phyloP scores from a whole-genome alignment of 768 basidiomycete species.

The Nidularia pulvinata region DNA sequence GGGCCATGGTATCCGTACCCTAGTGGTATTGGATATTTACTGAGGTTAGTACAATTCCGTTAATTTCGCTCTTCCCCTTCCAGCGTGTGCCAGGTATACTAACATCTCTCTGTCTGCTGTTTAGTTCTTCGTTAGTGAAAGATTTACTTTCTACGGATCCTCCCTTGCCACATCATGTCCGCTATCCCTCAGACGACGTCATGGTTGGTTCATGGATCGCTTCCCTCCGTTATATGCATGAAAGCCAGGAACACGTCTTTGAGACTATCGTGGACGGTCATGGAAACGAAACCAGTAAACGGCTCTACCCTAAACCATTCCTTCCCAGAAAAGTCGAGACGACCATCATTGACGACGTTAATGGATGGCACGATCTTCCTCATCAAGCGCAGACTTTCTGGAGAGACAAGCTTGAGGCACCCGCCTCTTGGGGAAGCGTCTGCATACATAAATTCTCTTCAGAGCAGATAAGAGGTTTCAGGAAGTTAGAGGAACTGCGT shows the following conservation, averaged over 20 bases:
- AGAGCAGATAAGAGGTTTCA: background rate
- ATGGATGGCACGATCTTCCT: background rate
- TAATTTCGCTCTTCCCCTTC: too few relatives aligned
- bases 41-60: background rate
- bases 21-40: background rate
- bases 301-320: background rate
- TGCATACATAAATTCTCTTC: background rate
- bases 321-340: background rate
- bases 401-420: background rate
- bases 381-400: background rate
- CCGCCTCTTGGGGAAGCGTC: background rate
- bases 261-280: background rate
- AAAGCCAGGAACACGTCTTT: background rate
- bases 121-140: background rate
- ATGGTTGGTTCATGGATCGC: background rate
- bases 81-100: background rate
- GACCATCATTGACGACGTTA: background rate
- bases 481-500: background rate
- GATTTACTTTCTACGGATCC: background rate
- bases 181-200: background rate
- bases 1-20: background rate
- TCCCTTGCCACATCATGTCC: background rate
- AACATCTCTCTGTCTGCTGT: background rate
- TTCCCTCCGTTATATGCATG: background rate
- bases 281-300: background rate